A percentile compares a stretch with the other conserved stretches of the same genome.
Conservation (phyloP, 75 land plant genomes). For the Cupressus sempervirens region DNA sequence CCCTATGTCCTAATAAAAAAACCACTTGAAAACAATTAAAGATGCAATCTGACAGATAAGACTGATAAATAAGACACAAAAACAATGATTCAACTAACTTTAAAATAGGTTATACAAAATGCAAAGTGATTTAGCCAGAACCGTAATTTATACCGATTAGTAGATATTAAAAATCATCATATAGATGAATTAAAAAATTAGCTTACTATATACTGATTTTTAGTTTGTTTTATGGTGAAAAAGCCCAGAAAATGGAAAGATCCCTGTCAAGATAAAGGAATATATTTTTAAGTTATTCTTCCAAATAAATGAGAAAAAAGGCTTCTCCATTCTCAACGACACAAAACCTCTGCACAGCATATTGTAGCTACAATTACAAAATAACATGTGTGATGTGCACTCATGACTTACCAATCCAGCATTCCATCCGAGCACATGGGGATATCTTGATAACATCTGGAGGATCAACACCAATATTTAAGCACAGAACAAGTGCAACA, state of each 20-base stretch:
- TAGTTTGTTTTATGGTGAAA: background rate
- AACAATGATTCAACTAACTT: background rate
- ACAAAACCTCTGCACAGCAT: background rate
- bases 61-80: background rate
- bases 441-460: constrained; percentile 98
- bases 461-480: constrained; percentile 94
- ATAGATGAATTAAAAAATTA: background rate
- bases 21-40: background rate
- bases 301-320: background rate
- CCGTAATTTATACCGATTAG: background rate
- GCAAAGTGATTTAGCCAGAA: background rate
- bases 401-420: constrained; percentile 82
- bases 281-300: background rate
- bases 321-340: background rate
- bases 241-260: background rate
- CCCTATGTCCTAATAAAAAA: background rate
- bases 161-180: background rate
- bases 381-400: background rate
- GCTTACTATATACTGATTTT: background rate
- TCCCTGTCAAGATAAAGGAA: background rate
- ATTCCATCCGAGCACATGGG: constrained; percentile 97
- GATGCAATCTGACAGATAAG: background rate
- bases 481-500: constrained; percentile 92
- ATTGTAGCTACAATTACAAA: background rate
- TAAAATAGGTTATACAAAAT: background rate